Evolutionary conservation across 1,139 yeast genomes (phyloP).

Genomic region (Magnusiomyces paraingens): DNA sequence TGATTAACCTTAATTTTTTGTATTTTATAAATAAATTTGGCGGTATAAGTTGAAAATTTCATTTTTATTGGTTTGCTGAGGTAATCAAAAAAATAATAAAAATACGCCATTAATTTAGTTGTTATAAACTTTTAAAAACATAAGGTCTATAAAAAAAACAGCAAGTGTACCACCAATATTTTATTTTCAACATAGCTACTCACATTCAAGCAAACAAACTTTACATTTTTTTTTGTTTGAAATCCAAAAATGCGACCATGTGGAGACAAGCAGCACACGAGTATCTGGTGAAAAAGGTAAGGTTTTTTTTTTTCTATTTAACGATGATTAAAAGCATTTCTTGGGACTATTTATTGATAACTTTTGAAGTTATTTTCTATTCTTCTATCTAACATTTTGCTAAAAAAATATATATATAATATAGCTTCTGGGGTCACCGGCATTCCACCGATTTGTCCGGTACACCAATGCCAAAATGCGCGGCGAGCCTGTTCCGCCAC

Average conservation of each 20-base stretch:
- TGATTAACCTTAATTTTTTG: no score
- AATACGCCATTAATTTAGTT: no score
- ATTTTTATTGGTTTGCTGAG: no score
- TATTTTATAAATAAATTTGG: no score
- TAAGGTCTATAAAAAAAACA: no score
- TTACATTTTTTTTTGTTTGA: no score
- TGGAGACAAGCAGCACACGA: constrained; percentile 26
- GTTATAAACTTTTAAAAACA: no score
- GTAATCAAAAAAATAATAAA: no score
- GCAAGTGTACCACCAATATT: no score
- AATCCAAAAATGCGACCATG: constrained; percentile 11
- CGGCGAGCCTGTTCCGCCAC: constrained; percentile 17
- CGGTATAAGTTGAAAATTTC: no score
- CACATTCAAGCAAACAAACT: no score
- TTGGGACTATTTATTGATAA: neutral
- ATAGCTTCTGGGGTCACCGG: constrained; percentile 11
- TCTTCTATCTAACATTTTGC: neutral
- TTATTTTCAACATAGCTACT: no score
- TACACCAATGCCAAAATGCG: constrained; percentile 16
- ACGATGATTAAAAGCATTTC: neutral
- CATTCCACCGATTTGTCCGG: constrained; percentile 16
- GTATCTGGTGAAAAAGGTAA: constrained; percentile 20
- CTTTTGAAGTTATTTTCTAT: neutral
- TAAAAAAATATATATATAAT: neutral
- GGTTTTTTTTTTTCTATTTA: neutral